Evolutionary conservation across 352 stramenopile species (phyloP).

Genomic region (Halophytophthora polymorphica): DNA sequence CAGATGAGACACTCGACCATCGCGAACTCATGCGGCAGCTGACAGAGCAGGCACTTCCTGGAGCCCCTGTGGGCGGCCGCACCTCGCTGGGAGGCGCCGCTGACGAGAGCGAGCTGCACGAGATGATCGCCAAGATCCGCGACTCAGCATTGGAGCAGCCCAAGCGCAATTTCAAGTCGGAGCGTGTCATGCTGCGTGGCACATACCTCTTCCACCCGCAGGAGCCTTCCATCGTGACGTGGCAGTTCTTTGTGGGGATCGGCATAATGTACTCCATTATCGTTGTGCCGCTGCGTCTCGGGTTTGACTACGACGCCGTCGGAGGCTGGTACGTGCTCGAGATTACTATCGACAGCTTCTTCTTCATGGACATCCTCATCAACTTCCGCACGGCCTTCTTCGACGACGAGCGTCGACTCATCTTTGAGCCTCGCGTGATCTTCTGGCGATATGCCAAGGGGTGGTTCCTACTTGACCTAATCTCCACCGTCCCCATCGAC

Average conservation of each 20-base stretch:
- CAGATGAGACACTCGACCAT: conserved; percentile 13
- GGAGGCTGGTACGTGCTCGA: conserved; percentile 65
- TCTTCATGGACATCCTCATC: conserved; percentile 83
- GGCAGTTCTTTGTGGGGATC: conserved; percentile 73
- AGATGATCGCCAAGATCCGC: conserved; percentile 53
- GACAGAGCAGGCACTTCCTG: conserved; percentile 3
- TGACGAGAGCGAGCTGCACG: conserved; percentile 20
- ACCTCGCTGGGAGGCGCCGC: conserved; percentile 14
- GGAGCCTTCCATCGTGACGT: conserved; percentile 58
- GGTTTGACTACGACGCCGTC: conserved; percentile 64
- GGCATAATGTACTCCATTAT: conserved; percentile 89
- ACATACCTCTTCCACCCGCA: conserved; percentile 79
- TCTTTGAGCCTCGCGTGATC: conserved; percentile 59
- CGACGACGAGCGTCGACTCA: conserved; percentile 67
- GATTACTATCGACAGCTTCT: conserved; percentile 78
- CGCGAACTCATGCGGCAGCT: conserved; percentile 16
- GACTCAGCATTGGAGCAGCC: conserved; percentile 36
- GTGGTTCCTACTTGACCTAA: conserved; percentile 74
- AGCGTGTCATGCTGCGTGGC: conserved; percentile 58
- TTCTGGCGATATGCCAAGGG: conserved; percentile 54
- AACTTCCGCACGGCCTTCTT: conserved; percentile 87
- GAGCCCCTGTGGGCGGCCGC: conserved; percentile 7
- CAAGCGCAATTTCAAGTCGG: conserved; percentile 46
- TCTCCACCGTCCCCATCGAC: conserved; percentile 79
- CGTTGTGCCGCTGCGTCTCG: conserved; percentile 85